These are phyloP conservation scores for Kockovaella imperatae DNA, from an alignment of 768 basidiomycete genomes.

Conservation along the genomic window DNA sequence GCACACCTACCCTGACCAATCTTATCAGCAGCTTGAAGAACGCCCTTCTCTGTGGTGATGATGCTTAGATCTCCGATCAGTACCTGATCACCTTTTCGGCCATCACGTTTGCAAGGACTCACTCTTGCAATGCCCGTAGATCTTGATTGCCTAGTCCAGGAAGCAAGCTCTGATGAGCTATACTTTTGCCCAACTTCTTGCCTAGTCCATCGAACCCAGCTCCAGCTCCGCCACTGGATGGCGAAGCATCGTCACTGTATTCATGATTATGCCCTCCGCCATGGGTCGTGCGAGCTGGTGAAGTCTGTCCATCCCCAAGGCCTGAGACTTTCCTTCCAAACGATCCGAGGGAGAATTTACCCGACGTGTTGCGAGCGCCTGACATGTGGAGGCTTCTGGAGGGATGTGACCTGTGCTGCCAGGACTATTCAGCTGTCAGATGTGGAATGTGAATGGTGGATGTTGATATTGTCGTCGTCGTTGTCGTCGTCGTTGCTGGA, in stretches of 20 bases:
- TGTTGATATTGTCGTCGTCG: too few species aligned
- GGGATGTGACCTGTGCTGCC: constrained; percentile 7
- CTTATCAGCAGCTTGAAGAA: constrained; percentile 48
- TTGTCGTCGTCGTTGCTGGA: too few species aligned
- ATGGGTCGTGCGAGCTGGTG: too few species aligned
- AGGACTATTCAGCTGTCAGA: not conserved
- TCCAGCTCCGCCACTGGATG: constrained; percentile 7
- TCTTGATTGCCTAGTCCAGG: constrained; percentile 69
- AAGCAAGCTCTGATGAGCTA: constrained; percentile 81
- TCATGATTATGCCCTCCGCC: not conserved
- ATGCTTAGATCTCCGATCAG: too few species aligned
- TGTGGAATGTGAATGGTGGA: not conserved
- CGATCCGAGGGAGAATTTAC: constrained; percentile 28
- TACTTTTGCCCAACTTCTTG: constrained; percentile 49
- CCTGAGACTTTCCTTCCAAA: constrained; percentile 20
- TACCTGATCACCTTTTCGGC: not conserved
- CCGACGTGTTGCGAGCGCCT: constrained; percentile 20
- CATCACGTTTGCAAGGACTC: too few species aligned
- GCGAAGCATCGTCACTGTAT: not conserved
- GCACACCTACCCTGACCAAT: constrained; percentile 20
- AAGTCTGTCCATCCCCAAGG: not conserved
- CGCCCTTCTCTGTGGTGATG: constrained; percentile 78
- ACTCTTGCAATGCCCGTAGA: constrained; percentile 69
- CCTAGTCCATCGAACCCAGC: constrained; percentile 8
- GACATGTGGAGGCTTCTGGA: too few species aligned